phyloP scores from a whole-genome alignment of 768 basidiomycete species.

The Termitomyces sp. region DNA sequence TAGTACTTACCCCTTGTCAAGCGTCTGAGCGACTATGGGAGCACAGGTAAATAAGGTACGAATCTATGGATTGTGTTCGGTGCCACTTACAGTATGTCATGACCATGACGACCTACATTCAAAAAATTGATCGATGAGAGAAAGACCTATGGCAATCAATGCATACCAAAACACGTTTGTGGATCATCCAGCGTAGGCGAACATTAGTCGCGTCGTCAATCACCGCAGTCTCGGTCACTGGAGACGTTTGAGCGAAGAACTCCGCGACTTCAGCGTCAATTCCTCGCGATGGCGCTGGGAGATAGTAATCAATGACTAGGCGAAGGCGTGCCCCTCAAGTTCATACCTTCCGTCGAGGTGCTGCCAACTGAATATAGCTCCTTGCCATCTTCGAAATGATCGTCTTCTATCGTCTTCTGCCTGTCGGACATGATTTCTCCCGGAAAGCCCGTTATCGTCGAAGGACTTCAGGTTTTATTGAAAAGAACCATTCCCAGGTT shows the following conservation, averaged over 20 bases:
- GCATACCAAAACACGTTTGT: constrained; percentile 39
- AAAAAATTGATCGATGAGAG: not conserved
- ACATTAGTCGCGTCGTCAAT: constrained; percentile 40
- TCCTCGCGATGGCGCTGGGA: constrained; percentile 20
- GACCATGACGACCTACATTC: constrained; percentile 36
- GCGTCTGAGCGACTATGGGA: constrained; percentile 34
- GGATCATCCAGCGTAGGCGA: constrained; percentile 41
- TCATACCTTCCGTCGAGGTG: constrained; percentile 18
- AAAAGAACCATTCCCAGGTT: constrained; percentile 1
- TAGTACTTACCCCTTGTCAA: constrained; percentile 40
- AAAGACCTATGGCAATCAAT: not conserved
- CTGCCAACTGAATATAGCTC: constrained; percentile 32
- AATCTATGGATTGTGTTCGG: not conserved
- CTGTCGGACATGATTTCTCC: constrained; percentile 2
- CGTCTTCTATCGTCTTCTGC: constrained; percentile 2
- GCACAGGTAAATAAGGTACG: not conserved
- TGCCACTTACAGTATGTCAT: constrained; percentile 37
- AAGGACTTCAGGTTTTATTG: constrained; percentile 11
- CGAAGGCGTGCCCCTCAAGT: not conserved
- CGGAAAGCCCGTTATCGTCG: not conserved
- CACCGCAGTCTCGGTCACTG: constrained; percentile 20
- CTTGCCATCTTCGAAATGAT: constrained; percentile 21
- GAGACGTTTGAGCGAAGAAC: constrained; percentile 32
- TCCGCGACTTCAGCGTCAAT: constrained; percentile 44
- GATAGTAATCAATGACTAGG: not conserved